Base-by-base conservation (phyloP, 768 basidiomycete genomes). In the Cyclocybe aegerita region DNA sequence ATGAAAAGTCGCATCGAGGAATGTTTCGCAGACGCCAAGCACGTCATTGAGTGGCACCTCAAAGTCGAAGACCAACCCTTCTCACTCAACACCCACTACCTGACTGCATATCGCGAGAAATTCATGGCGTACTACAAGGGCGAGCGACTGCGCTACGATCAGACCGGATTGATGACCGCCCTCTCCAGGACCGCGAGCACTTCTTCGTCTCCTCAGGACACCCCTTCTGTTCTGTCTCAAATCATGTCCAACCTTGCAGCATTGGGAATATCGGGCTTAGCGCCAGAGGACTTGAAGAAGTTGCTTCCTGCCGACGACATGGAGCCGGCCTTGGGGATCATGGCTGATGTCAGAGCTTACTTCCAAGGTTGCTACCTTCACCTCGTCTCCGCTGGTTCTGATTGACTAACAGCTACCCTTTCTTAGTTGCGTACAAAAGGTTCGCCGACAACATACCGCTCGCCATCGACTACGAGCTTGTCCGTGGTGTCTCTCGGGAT, bases 301-400 rank as follows among this genome's bases (percentile, higher is more conserved):
- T 57, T 88, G 0, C 68, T 83, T 3, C 75, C 79, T 0, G 49
- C 70, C 0, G 83, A 86, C 51, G 66, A 66, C 2, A 76, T 74
- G 71, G 83, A 82, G 34, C 73, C 77, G 0, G 82, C 82, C 0
- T 56, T 89, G 12, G 57, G 65, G 3, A 85, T 89, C 57, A 88
- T 90, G 85, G 84, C 85, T 0, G 77, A 82, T 48, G 84, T 88
- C 1, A 72, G 85, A 4, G 86, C 83, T 0, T 88, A 89, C 55
- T 89, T 88, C 63, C 84, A 88, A 74, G 87, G 88, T 86, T 1
- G 7, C 46, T 43, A 10, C 34, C 9, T 2, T 16, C 9, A 1
- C 5, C 14, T 9, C 12, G 9, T 37, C 15, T 35, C 23, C 7
- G 10, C 14, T 31, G 4, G 7, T n/a, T n/a, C n/a, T 39, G 17